Evolutionary conservation across 495 filamentous ascomycete genomes (phyloP).

Genomic region (Talaromyces ruber): DNA sequence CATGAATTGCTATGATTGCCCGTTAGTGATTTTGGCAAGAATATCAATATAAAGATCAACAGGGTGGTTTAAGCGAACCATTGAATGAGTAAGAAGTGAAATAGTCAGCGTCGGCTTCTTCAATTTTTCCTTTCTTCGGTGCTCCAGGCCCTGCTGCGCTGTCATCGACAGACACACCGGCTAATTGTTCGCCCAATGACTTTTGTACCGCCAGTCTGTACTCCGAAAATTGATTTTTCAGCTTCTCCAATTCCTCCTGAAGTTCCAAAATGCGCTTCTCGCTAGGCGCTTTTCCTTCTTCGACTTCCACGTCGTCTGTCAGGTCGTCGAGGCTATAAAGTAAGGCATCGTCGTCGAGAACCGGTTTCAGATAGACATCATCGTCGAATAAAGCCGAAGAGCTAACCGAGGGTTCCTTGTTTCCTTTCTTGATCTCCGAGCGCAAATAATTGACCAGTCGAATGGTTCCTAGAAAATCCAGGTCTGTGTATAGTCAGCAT

Average conservation of each 20-base stretch:
- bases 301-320: constrained; percentile 27
- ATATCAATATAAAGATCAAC: constrained; percentile 6
- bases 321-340: constrained; percentile 79
- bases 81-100: constrained; percentile 78
- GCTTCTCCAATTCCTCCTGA: constrained; percentile 55
- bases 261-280: constrained; percentile 56
- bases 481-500: constrained; percentile 25
- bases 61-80: constrained; percentile 30
- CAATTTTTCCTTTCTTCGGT: constrained; percentile 14
- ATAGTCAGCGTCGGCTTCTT: constrained; percentile 52
- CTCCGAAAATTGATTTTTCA: constrained; percentile 59
- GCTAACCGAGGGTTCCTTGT: constrained; percentile 44
- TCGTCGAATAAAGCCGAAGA: constrained; percentile 53
- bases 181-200: constrained; percentile 64
- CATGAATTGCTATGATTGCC: constrained; percentile 61
- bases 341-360: constrained; percentile 83
- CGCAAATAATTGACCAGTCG: constrained; percentile 83
- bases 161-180: constrained; percentile 20
- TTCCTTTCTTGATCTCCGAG: constrained; percentile 41
- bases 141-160: constrained; percentile 18
- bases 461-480: constrained; percentile 77
- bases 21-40: neutral
- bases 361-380: constrained; percentile 71
- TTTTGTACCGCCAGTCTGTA: constrained; percentile 62
- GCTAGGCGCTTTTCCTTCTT: constrained; percentile 14